Base-by-base conservation (phyloP, 257 asterid species). In the Solanum paucissectum region DNA sequence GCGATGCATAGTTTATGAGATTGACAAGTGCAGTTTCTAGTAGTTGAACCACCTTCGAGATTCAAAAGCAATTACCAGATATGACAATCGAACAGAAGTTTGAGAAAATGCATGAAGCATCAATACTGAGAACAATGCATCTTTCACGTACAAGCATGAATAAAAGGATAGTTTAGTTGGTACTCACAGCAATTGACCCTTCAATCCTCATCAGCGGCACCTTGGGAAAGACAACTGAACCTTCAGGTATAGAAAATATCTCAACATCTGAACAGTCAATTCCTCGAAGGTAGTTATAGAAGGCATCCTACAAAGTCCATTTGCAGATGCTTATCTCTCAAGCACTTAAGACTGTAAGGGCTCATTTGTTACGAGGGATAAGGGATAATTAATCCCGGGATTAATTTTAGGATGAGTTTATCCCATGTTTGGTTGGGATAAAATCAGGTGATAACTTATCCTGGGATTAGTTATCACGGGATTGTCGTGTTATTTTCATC, bases 161-260 rank as follows among this genome's bases (percentile, higher is more conserved):
- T 40, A 9, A 46, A 44, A 81, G 68, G 29, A 81, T 46, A 18
- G 25, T 46, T 46, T 81, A 46, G 25, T 11, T 85, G 93, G 86
- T 90, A 93, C 98, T 95, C 90, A 97, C 99, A 85, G 98, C 96
- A 89, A 94, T 93, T 23, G 99, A 96, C 76, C 99, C 99, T 94
- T 97, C 98, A 90, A 97, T 87, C 93, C 98, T 96, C 98, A 97
- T 92, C 91, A 96, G 85, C 3, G 99, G 99, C 87, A 95, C 94
- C 94, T 94, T 97, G 8, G 99, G 99, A 83, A 96, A 96, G 89
- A 97, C 98, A 89, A 95, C 99, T 84, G 89, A 91, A 90, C 99
- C 99, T 92, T 97, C 99, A 87, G 98, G 89, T 89, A 97, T 93
- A 86, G 99, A 95, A 89, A 95, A 93, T 92, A 97, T 94, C 94